Evolutionary conservation across 257 asterid species (phyloP), one percentile per base, ranked within the genome.

Genomic region (Nemophila menziesii): DNA sequence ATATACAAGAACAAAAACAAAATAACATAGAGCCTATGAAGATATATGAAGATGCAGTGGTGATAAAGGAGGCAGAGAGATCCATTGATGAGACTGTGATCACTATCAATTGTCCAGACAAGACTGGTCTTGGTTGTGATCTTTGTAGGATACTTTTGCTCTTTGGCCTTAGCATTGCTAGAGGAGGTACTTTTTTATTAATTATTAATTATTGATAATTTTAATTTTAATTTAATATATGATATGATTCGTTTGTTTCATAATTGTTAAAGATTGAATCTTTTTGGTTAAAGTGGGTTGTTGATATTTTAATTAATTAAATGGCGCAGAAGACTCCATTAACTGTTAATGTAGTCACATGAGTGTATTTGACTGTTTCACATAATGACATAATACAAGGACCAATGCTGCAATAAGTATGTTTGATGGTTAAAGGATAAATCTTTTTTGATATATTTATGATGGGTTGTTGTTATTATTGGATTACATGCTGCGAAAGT

Each of bases 51-150:
- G 94, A 83, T 55, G 85, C 69, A 21, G 89, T 83, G 16, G 38
- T 71, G 68, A 79, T 83, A 5, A 70, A 74, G 57, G 73, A 73
- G 64, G 72, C 73, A 5, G 78, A 58, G 58, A 60, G 20, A 3
- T 54, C 46, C 22, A 66, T 53, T 19, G 94, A 71, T n/a, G 73
- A 48, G 29, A 71, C 82, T 17, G 60, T 73, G 22, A 75, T 83
- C 43, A 83, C 89, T 36, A 71, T 79, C 3, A 83, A 76, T 42
- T 83, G 94, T 43, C 82, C 92, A 0, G 94, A 83, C 51, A 83
- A 79, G 60, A 77, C 85, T 46, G 94, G 94, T 8, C 82, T 83
- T 42, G 94, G 92, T 5, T 83, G 92, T 62, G 92, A 83, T 58
- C 73, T 83, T 2, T 76, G 80, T 54, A 58, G 94, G 45, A 42